phyloP scores from a whole-genome alignment of 2,329 filamentous ascomycete species.

The Fusarium sp. region DNA sequence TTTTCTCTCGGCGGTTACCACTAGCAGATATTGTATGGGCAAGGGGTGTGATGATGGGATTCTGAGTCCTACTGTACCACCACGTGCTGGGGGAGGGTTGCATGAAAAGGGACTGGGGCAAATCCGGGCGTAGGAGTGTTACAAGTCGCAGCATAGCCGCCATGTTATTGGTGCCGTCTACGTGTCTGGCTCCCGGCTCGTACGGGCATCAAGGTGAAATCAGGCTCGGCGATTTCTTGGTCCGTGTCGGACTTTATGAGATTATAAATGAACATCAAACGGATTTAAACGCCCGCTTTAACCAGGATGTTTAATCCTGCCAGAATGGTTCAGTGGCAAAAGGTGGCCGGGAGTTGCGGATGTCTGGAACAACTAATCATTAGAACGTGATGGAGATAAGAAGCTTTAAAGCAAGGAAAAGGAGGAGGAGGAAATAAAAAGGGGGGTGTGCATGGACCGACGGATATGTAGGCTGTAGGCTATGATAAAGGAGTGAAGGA shows the following conservation, averaged over 20 bases:
- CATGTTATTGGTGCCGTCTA: conserved; percentile 19
- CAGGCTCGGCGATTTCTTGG: conserved; percentile 10
- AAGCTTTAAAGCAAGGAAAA: neutral
- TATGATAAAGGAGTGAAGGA: neutral
- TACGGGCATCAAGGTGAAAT: conserved; percentile 1
- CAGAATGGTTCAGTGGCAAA: conserved; percentile 7
- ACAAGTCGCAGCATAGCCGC: conserved; percentile 9
- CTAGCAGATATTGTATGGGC: conserved; percentile 3
- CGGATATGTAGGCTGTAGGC: neutral
- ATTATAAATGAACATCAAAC: too few relatives aligned
- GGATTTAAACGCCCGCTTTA: neutral
- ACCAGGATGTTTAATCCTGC: conserved; percentile 15
- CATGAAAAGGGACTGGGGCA: conserved; percentile 18
- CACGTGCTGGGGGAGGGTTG: conserved; percentile 33
- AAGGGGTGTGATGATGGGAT: conserved; percentile 5
- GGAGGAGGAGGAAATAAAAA: neutral
- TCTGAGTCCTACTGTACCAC: conserved; percentile 13
- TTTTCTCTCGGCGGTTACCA: conserved; percentile 20
- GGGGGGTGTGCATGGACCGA: neutral
- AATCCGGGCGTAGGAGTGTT: conserved; percentile 23
- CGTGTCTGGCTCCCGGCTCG: conserved; percentile 5
- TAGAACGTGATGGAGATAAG: neutral
- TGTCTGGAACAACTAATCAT: neutral
- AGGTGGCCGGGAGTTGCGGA: neutral
- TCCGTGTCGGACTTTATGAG: neutral